Base-by-base conservation (phyloP, 805 yeast species). In the Jamesozyma rosinii region DNA sequence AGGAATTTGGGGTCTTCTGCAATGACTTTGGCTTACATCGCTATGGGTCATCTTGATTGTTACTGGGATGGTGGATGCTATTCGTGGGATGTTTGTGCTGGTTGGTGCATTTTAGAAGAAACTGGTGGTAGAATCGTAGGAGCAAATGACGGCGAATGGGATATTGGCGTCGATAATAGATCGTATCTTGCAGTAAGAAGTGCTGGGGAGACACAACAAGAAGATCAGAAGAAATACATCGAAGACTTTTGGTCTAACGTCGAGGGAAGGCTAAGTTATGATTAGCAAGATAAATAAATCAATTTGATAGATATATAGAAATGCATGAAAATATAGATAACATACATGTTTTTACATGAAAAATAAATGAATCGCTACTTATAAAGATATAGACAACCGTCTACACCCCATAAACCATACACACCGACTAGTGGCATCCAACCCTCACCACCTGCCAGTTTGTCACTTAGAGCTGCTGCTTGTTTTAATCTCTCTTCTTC, bases 11-110 rank as follows among this genome's bases (percentile, higher is more conserved):
- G 84, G 2, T 76, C 83, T 0, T 81, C 83, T 1, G 84, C 84
- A 3, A 70, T 78, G 73, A 76, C 78, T 43, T 54, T 77, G 37
- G 72, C 79, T 14, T 72, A 73, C 35, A 76, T 75, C 11, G 81
- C 83, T 1, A 67, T 79, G 11, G 84, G 84, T 4, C 68, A 68
- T 43, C 44, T 78, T 21, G 84, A 79, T 53, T 67, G 76, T 26
- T 79, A 79, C 59, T 79, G 83, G 82, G 82, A 77, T 57, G 82
- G 82, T 40, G 82, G 83, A 15, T 77, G 82, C 57, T 76, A 72
- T 47, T 70, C 77, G n/a, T 79, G 83, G 83, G 84, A 79, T 54
- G 81, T 78, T 3, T 76, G 82, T 54, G 84, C 83, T 10, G 82
- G 83, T 35, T 78, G 82, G 83, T 70, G 78, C 40, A 74, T 79